Evolutionary conservation across 1,284 basidiomycete genomes (phyloP).

Genomic region (Moniliophthora roreri): DNA sequence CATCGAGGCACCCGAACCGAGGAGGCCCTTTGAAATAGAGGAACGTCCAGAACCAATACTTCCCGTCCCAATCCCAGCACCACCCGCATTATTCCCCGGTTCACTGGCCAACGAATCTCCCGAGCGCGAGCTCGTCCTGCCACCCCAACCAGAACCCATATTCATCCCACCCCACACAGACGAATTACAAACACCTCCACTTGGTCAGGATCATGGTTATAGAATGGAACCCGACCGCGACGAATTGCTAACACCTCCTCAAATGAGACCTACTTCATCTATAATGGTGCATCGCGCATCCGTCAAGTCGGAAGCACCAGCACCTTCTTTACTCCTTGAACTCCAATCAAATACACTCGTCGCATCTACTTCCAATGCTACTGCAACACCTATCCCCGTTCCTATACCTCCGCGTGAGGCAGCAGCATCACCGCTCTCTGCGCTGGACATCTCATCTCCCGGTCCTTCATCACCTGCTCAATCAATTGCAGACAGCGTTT

Average conservation of each 20-base stretch:
- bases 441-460: conserved; percentile 4
- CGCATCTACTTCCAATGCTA: conserved; percentile 1
- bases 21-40: neutral
- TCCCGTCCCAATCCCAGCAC: neutral
- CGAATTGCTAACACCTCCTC: conserved; percentile 9
- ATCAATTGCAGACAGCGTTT: conserved; percentile 25
- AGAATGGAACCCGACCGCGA: conserved; percentile 1
- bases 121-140: neutral
- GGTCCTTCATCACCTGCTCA: conserved; percentile 1
- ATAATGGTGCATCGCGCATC: neutral
- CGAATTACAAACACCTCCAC: conserved; percentile 13
- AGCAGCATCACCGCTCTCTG: neutral
- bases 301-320: neutral
- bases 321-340: neutral
- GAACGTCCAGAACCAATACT: neutral
- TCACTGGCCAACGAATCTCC: neutral
- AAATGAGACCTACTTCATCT: neutral
- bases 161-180: conserved; percentile 3
- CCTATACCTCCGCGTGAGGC: conserved; percentile 16
- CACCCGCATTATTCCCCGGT: neutral
- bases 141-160: neutral
- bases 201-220: neutral
- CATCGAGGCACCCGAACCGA: neutral
- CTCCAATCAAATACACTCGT: neutral
- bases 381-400: conserved; percentile 11